Conservation (phyloP, 2,329 filamentous ascomycete species). For the Pseudocercospora pini-densiflorae region DNA sequence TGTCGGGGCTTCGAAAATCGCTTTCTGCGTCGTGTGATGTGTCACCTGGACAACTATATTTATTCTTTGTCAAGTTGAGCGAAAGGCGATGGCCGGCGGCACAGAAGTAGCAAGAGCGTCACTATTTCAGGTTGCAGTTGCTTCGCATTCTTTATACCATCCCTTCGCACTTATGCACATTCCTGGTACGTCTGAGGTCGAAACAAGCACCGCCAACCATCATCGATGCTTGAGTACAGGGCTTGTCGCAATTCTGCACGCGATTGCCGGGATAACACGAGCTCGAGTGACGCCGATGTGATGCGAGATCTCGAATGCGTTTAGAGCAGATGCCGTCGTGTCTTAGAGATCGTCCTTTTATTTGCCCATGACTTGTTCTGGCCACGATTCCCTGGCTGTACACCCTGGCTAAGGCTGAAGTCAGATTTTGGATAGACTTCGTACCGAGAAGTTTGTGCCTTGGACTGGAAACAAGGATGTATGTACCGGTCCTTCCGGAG, state of each 20-base stretch:
- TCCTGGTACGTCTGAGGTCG: constrained; percentile 4
- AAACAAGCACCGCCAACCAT: constrained; percentile 2
- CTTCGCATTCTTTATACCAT: constrained; percentile 1
- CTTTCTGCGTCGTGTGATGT: not conserved
- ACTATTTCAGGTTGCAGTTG: not conserved
- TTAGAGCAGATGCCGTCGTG: not conserved
- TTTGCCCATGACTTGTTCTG: not conserved
- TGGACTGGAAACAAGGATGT: not conserved
- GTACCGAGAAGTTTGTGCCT: not conserved
- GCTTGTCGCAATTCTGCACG: not conserved
- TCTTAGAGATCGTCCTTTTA: not conserved
- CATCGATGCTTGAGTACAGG: not conserved
- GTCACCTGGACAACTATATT: not conserved
- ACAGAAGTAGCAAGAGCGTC: not conserved
- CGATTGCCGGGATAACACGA: not conserved
- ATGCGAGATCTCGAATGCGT: not conserved
- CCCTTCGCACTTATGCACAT: not conserved
- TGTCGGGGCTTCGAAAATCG: not conserved
- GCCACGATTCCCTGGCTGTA: not conserved
- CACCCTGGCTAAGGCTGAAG: constrained; percentile 3
- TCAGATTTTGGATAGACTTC: not conserved
- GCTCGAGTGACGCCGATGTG: not conserved
- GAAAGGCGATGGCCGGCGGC: not conserved
- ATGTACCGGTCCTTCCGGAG: not conserved
- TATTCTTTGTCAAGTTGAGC: not conserved